A percentile compares a stretch with the other conserved stretches of the same genome.
Conservation (phyloP, 805 yeast species). For the Grigorovia jiainica region DNA sequence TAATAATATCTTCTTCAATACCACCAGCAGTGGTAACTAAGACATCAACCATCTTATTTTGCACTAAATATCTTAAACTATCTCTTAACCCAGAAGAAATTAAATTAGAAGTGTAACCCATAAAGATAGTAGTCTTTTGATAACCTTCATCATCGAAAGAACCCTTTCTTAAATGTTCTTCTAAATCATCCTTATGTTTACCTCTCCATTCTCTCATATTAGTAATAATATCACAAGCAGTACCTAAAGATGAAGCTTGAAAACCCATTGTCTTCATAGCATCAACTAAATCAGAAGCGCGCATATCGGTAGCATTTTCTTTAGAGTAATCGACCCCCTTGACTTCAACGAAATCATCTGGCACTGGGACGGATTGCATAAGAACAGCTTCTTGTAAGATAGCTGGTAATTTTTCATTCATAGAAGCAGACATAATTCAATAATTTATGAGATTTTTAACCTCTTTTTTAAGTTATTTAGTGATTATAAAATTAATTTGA, state of each 20-base stretch:
- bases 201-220: conserved; percentile 95
- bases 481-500: no score
- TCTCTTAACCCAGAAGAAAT: conserved; percentile 92
- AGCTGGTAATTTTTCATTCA: conserved; percentile 44
- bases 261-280: conserved; percentile 95
- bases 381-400: conserved; percentile 87
- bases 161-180: conserved; percentile 64
- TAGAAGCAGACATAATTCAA: conserved; percentile 2
- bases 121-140: conserved; percentile 82
- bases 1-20: conserved; percentile 93
- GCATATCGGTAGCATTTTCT: conserved; percentile 64
- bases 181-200: conserved; percentile 53
- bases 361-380: conserved; percentile 76
- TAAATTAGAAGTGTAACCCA: conserved; percentile 95
- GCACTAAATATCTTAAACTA: conserved; percentile 79
- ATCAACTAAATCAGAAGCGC: conserved; percentile 66
- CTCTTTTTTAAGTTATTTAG: no score
- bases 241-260: conserved; percentile 80
- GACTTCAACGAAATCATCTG: conserved; percentile 68
- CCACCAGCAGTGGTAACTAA: conserved; percentile 98
- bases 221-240: conserved; percentile 87
- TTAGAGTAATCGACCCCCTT: conserved; percentile 84
- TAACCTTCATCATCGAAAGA: conserved; percentile 67
- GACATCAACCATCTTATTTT: conserved; percentile 89
- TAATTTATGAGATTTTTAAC: neutral